Percentiles rank a stretch among this genome's conserved stretches.
These are phyloP conservation scores for Angophora floribunda DNA, from an alignment of 345 rosid genomes.

Conservation along the genomic window DNA sequence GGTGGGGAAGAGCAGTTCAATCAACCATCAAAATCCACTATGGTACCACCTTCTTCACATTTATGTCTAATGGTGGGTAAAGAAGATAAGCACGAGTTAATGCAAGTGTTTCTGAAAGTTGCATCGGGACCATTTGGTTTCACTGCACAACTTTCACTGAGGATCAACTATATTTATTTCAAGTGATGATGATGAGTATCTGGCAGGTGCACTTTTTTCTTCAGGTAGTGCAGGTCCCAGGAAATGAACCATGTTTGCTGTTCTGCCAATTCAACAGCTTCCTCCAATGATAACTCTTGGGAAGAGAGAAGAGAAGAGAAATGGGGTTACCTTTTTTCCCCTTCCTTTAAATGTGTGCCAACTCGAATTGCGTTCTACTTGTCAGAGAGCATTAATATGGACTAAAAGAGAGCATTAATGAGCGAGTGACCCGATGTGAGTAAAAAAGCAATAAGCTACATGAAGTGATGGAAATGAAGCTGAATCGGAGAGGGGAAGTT, in stretches of 20 bases:
- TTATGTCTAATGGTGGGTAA: background rate
- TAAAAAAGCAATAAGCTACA: background rate
- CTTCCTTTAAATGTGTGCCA: background rate
- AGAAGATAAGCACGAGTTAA: background rate
- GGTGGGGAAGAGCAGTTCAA: background rate
- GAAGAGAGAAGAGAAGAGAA: background rate
- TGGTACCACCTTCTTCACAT: background rate
- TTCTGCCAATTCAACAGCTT: background rate
- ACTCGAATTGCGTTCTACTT: background rate
- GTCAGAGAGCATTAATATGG: background rate
- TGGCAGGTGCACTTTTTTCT: background rate
- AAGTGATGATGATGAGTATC: background rate
- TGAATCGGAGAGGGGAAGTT: background rate
- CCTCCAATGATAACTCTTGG: background rate
- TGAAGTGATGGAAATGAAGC: background rate
- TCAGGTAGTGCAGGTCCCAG: background rate
- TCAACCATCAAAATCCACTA: background rate
- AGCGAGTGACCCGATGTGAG: background rate
- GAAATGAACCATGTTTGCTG: background rate
- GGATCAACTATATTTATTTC: background rate
- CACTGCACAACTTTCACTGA: background rate
- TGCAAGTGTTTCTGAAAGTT: background rate
- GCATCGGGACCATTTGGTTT: background rate
- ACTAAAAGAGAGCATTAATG: background rate
- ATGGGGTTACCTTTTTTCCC: background rate